Conservation (phyloP, 202 grass and related monocot species). For the Tripidium arundinaceum region DNA sequence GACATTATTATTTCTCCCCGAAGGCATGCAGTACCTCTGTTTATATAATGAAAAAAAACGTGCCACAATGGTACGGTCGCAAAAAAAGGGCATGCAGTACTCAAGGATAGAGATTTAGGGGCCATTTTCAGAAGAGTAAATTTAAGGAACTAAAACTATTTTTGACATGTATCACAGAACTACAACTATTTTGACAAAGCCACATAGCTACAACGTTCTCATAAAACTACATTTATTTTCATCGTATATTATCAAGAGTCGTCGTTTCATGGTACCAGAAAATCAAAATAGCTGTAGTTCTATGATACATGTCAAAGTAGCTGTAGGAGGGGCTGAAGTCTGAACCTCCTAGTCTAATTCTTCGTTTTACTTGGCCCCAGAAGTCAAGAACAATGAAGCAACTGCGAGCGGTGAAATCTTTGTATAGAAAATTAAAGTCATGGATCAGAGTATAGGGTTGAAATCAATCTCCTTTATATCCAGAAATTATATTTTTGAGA, state of each 20-base stretch:
- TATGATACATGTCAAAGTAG: too few relatives aligned
- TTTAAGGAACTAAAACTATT: neutral
- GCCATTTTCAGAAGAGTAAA: neutral
- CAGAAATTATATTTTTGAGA: neutral
- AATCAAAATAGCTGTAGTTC: too few relatives aligned
- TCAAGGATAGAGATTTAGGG: constrained; percentile 20
- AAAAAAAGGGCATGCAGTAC: too few relatives aligned
- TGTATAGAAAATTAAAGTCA: neutral
- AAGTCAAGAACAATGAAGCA: neutral
- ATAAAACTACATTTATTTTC: too few relatives aligned
- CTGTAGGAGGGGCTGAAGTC: neutral
- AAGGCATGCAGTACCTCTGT: constrained; percentile 19
- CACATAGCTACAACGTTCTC: too few relatives aligned
- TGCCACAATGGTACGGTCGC: too few relatives aligned
- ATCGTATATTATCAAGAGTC: too few relatives aligned
- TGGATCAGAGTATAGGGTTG: neutral
- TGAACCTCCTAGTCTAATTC: neutral
- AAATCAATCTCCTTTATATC: neutral
- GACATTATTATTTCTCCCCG: too few relatives aligned
- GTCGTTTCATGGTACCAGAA: too few relatives aligned
- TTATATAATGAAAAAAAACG: too few relatives aligned
- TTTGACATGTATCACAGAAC: neutral
- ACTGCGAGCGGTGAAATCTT: neutral
- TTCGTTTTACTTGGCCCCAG: neutral
- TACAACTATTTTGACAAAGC: neutral